Evolutionary conservation across 164 flowering plant genomes (phyloP).

Genomic region (Amborella trichopoda): DNA sequence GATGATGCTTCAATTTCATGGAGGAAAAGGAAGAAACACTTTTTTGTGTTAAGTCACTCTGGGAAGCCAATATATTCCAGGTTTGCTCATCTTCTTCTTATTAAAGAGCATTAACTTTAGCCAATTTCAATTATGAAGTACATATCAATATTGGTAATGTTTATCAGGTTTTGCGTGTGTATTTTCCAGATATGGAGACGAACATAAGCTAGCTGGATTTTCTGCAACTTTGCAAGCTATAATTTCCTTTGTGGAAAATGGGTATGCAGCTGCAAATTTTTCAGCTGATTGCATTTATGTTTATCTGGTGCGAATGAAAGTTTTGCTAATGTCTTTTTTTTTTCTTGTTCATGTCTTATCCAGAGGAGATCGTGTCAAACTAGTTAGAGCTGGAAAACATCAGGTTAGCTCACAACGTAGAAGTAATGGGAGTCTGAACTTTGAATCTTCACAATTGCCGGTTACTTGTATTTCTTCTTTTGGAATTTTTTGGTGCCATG

Average conservation of each 20-base stretch:
- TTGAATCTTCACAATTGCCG: too few relatives aligned
- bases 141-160: too few relatives aligned
- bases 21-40: slow-evolving; percentile 98
- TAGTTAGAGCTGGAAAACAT: slow-evolving; percentile 91
- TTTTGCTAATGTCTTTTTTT: slow-evolving; percentile 4
- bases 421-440: too few relatives aligned
- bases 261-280: slow-evolving; percentile 31
- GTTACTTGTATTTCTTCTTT: too few relatives aligned
- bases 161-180: too few relatives aligned
- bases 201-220: slow-evolving; percentile 93
- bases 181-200: slow-evolving; percentile 82
- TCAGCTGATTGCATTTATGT: background rate
- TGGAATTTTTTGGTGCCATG: too few relatives aligned
- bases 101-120: too few relatives aligned
- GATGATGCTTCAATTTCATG: slow-evolving; percentile 96
- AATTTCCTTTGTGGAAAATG: slow-evolving; percentile 96
- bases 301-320: background rate
- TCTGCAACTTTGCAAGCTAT: slow-evolving; percentile 98
- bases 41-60: slow-evolving; percentile 78
- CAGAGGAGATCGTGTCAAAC: slow-evolving; percentile 85
- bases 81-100: slow-evolving; percentile 18
- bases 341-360: slow-evolving; percentile 11
- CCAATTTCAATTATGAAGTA: too few relatives aligned
- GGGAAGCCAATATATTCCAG: slow-evolving; percentile 98
- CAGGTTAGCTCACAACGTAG: slow-evolving; percentile 38